Evolutionary conservation across 371 early-diverging fungal species (phyloP), one percentile per base, ranked within the genome.

Genomic region (Haplosporangium sp.): DNA sequence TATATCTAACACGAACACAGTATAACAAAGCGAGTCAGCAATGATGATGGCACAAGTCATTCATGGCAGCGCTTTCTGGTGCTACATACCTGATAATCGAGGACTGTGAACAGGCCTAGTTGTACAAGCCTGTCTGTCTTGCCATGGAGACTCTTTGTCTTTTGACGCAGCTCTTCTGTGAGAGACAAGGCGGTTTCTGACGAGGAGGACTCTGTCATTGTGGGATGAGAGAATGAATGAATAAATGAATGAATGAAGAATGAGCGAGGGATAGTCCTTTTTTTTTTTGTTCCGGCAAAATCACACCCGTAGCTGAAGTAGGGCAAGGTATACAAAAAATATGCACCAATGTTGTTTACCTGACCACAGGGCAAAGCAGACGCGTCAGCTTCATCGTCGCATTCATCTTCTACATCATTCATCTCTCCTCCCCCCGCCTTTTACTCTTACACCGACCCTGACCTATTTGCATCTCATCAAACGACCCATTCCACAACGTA

Each of bases 101-200:
- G 75, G 36, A 66, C 58, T 21, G 75, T 56, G 59, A 75, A 69
- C n/a, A 75, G 46, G 21, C 75, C 70, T 7, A 75, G 62, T 36
- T 66, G 66, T 18, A 75, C 75, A 41, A 75, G 64, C 10, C 70
- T 59, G 54, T 75, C 70, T 18, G 53, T 58, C 61, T 75, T 75
- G 60, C 36, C 45, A 37, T 75, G 75, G 21, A 69, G 54, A 1
- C 75, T 66, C 13, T 50, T 69, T 18, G 75, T 75, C 59, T 69
- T 75, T 52, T 41, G 53, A 1, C 75, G 69, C 20, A 75, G 63
- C 41, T 75, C 75, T 11, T 65, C 75, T 16, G 75, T 75, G 20
- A 69, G 42, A 43, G 55, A 61, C n/a, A 36, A 18, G 9, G 36
- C 36, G 1, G 37, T 38, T 29, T 29, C 4, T 4, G 29, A 29